Evolutionary conservation across 208 protist species (phyloP), one percentile per base, ranked within the genome.

Genomic region (Crithidia fasciculata): DNA sequence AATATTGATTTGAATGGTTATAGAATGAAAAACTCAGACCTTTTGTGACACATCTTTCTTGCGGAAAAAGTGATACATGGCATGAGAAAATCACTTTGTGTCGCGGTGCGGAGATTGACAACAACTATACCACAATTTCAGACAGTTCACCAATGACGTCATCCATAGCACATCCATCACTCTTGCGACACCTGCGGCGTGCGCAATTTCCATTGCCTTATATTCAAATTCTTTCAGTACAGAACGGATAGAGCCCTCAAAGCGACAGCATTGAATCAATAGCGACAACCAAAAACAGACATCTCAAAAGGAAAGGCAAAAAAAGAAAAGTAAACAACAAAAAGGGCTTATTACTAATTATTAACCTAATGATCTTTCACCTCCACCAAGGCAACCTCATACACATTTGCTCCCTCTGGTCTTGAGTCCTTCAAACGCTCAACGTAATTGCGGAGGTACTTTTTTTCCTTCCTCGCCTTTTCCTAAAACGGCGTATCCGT

Each of bases 401-500:
- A 93, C 37, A 76, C 72, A 40, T 79, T 82, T 40, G 72, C 16
- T 1, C 52, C 65, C 12, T 36, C 56, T 12, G 87, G 74, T 8
- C 72, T 75, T 15, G 80, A 76, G 39, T 84, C 74, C 47, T 76
- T 82, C 16, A 88, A 57, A 40, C 59, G 47, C 13, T 77, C 71
- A 36, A 93, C 58, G 49, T 89, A 90, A 10, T 80, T 69, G 19
- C 76, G 75, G 18, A 93, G 62, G 63, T 78, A 87, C 0, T 44
- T 55, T 67, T 67, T 84, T 88, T 2, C 77, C 85, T 19, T 90
- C 85, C 37, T 90, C 85, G 28, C 45, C 78, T 75, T 78, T 83
- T n/a, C 78, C 72, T 63, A 83, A 62, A 47, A 93, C 82, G 41
- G 88, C 88, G 49, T 83, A 86, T 7, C 85, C 85, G 57, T 93